phyloP scores from a whole-genome alignment of 257 asterid species.

The Solanum neorickii region DNA sequence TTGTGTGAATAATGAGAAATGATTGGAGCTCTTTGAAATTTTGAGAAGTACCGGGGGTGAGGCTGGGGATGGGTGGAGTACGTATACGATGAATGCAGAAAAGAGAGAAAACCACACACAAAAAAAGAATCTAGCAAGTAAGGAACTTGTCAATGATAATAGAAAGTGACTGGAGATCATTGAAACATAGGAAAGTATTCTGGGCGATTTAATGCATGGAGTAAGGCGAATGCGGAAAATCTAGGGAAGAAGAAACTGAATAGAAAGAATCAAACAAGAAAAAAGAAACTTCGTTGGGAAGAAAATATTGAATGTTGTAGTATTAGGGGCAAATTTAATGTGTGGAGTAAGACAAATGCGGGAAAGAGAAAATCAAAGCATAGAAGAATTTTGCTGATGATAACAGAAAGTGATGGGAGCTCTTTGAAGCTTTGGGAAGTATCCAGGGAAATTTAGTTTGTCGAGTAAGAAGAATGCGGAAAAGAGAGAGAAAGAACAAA shows the following conservation, averaged over 20 bases:
- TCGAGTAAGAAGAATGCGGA: not conserved
- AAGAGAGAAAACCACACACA: not conserved
- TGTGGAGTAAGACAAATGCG: not conserved
- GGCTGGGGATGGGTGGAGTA: not conserved
- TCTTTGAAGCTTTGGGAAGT: not conserved
- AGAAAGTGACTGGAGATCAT: not conserved
- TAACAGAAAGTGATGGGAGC: not conserved
- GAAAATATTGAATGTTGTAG: not conserved
- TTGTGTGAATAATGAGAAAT: not conserved
- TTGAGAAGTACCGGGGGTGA: not conserved
- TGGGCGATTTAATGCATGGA: not conserved
- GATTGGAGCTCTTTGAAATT: not conserved
- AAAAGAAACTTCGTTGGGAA: not conserved
- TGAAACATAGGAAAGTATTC: not conserved
- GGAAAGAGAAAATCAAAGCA: not conserved
- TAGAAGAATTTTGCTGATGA: not conserved
- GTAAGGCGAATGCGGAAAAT: not conserved
- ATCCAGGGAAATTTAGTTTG: not conserved
- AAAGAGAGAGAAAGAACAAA: not conserved
- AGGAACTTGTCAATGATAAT: not conserved
- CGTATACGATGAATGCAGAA: not conserved
- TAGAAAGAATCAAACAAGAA: not conserved
- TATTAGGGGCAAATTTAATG: not conserved
- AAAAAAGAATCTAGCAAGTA: not conserved
- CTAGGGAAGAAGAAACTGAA: not conserved